These are phyloP conservation scores for Medicago ruthenica DNA, from an alignment of 306 rosid species.

Conservation along the genomic window DNA sequence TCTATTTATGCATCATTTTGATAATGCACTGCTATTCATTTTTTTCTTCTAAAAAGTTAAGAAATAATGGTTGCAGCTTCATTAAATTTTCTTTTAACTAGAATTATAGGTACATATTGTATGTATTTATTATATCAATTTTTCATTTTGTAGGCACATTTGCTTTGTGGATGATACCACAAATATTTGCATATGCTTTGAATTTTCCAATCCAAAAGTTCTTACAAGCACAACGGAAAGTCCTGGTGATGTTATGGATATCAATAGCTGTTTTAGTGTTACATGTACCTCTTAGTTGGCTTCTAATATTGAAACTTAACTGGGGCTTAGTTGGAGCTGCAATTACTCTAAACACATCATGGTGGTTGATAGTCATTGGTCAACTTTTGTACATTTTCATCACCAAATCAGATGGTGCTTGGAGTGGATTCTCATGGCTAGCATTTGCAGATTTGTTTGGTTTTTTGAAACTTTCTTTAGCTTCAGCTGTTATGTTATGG, in stretches of 20 bases:
- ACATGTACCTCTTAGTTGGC: slow-evolving; percentile 65
- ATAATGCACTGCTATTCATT: too few species aligned
- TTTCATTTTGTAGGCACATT: slow-evolving; percentile 60
- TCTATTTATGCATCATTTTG: too few species aligned
- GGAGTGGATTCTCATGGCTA: slow-evolving; percentile 78
- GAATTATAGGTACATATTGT: background rate
- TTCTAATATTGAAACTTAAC: slow-evolving; percentile 58
- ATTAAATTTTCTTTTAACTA: background rate
- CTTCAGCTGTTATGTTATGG: slow-evolving; percentile 88
- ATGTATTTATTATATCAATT: background rate
- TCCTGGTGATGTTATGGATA: slow-evolving; percentile 61
- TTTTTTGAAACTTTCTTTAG: slow-evolving; percentile 75
- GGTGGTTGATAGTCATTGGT: slow-evolving; percentile 66
- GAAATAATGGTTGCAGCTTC: background rate
- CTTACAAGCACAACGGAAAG: slow-evolving; percentile 80
- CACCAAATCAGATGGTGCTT: slow-evolving; percentile 81
- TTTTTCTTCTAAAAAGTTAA: too few species aligned
- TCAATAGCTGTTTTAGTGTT: slow-evolving; percentile 53
- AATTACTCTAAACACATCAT: slow-evolving; percentile 63
- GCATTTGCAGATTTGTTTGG: slow-evolving; percentile 68
- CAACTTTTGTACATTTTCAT: slow-evolving; percentile 62
- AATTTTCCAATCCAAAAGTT: slow-evolving; percentile 80
- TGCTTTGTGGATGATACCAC: slow-evolving; percentile 77
- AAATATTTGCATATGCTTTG: slow-evolving; percentile 70
- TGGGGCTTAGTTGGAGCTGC: slow-evolving; percentile 81